These are phyloP conservation scores for Entomortierella chlamydospora DNA, from an alignment of 192 early-diverging fungal genomes.

Conservation along the genomic window DNA sequence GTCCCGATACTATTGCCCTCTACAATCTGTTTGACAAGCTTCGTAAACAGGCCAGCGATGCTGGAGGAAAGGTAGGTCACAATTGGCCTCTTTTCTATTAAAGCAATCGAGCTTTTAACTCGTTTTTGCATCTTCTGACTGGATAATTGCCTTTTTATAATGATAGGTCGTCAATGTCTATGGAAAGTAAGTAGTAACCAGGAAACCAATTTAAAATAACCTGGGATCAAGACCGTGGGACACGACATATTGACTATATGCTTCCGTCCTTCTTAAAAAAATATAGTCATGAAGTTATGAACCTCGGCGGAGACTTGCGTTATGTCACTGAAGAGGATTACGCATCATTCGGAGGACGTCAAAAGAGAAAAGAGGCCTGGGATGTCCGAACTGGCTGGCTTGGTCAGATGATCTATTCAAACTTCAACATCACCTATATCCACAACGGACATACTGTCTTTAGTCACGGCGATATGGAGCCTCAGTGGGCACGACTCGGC, in stretches of 20 bases:
- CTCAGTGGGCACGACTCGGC: conserved; percentile 38
- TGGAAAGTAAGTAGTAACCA: conserved; percentile 30
- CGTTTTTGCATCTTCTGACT: neutral
- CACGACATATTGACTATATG: neutral
- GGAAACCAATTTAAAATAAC: neutral
- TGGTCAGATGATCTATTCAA: conserved; percentile 28
- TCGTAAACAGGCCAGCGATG: conserved; percentile 62
- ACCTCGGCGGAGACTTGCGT: conserved; percentile 31
- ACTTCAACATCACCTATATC: conserved; percentile 48
- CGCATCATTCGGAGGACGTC: conserved; percentile 38
- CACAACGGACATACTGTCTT: conserved; percentile 47
- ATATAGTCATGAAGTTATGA: conserved; percentile 55
- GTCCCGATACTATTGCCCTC: conserved; percentile 75
- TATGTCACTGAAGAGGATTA: conserved; percentile 49
- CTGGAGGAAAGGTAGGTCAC: conserved; percentile 59
- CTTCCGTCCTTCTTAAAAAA: neutral
- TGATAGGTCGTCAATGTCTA: conserved; percentile 48
- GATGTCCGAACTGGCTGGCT: conserved; percentile 42
- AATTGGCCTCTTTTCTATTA: neutral
- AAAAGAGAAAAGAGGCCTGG: conserved; percentile 45
- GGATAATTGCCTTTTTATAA: neutral
- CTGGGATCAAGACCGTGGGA: too few species aligned
- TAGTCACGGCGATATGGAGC: conserved; percentile 43
- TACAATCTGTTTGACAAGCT: conserved; percentile 72
- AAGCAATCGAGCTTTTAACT: neutral